A percentile compares a stretch with the other conserved stretches of the same genome.
These are phyloP conservation scores for Lactarius vividus DNA, from an alignment of 768 basidiomycete species.

Conservation along the genomic window DNA sequence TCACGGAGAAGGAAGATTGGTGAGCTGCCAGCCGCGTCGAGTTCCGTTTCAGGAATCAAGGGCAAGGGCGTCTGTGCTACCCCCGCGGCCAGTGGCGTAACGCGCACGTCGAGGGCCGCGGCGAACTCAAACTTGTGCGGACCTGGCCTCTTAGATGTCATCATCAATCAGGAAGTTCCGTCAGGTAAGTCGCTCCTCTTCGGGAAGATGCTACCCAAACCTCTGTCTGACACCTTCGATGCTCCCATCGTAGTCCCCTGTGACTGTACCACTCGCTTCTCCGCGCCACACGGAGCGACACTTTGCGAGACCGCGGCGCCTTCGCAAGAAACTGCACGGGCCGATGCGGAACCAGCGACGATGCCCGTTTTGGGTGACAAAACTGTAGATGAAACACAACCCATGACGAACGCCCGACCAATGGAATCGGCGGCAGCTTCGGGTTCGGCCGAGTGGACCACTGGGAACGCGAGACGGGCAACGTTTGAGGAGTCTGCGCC, in stretches of 20 bases:
- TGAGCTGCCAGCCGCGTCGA: neutral
- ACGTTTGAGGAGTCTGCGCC: neutral
- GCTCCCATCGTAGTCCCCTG: neutral
- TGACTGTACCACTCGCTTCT: neutral
- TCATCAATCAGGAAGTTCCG: neutral
- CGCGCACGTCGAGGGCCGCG: neutral
- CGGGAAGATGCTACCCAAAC: neutral
- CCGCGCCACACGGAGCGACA: neutral
- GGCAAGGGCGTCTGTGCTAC: neutral
- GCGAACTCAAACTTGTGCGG: neutral
- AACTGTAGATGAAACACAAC: neutral
- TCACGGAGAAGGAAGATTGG: constrained; percentile 5
- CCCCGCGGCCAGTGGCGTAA: neutral
- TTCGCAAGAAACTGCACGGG: neutral
- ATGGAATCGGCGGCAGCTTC: neutral
- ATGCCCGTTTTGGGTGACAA: neutral
- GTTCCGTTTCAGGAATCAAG: neutral
- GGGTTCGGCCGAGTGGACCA: neutral
- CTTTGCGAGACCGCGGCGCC: neutral
- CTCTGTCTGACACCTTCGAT: neutral
- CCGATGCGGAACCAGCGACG: neutral
- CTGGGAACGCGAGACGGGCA: neutral
- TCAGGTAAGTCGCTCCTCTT: neutral
- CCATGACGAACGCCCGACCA: neutral
- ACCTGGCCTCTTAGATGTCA: no score